Conservation (phyloP, 208 protist genomes). For the Leishmania tarentolae region DNA sequence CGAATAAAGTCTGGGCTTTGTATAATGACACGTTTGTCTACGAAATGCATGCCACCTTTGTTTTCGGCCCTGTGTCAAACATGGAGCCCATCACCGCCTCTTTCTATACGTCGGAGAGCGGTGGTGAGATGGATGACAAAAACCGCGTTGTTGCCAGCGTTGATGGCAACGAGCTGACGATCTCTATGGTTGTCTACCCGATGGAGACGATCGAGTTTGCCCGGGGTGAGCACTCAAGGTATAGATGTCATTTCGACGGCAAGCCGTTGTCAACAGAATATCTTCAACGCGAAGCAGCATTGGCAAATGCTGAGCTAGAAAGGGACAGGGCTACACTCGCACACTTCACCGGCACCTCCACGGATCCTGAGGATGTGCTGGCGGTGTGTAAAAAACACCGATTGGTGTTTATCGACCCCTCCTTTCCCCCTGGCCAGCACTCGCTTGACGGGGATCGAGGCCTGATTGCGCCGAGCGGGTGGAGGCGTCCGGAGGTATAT, state of each 20-base stretch:
- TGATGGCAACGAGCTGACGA: slow-evolving; percentile 54
- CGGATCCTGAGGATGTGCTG: slow-evolving; percentile 55
- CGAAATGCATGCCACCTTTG: slow-evolving; percentile 75
- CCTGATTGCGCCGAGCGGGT: slow-evolving; percentile 61
- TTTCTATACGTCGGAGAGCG: slow-evolving; percentile 1
- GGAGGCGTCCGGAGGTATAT: slow-evolving; percentile 71
- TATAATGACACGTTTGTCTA: slow-evolving; percentile 80
- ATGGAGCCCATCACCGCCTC: slow-evolving; percentile 25
- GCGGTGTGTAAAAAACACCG: slow-evolving; percentile 48
- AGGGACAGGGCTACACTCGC: slow-evolving; percentile 40
- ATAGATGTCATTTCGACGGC: slow-evolving; percentile 65
- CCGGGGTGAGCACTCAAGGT: slow-evolving; percentile 51
- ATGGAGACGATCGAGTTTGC: slow-evolving; percentile 78
- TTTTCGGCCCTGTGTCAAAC: slow-evolving; percentile 48
- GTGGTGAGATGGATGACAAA: slow-evolving; percentile 7
- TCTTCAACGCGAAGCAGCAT: slow-evolving; percentile 45
- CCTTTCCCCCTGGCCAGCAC: slow-evolving; percentile 69
- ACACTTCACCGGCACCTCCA: slow-evolving; percentile 36
- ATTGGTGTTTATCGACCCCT: slow-evolving; percentile 70
- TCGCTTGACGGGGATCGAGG: slow-evolving; percentile 64
- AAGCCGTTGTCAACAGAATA: slow-evolving; percentile 64
- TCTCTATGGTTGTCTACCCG: slow-evolving; percentile 67
- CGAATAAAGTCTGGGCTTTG: slow-evolving; percentile 71
- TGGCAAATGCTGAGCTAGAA: slow-evolving; percentile 49
- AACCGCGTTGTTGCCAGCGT: slow-evolving; percentile 53